Conservation (phyloP, 1,284 basidiomycete genomes). For the Melampsora americana region DNA sequence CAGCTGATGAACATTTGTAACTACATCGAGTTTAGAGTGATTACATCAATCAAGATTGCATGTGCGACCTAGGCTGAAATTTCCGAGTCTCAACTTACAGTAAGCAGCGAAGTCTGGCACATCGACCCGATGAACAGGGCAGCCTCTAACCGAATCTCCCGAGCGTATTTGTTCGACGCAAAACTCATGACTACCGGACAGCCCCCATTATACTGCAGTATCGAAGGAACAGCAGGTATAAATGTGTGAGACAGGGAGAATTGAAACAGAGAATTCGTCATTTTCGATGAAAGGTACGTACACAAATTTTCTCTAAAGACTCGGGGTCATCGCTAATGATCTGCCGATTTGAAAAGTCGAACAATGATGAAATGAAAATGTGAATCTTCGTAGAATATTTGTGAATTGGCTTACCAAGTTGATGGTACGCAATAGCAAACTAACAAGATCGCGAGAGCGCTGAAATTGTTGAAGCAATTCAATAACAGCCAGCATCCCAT, state of each 20-base stretch:
- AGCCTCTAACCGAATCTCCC: conserved; percentile 89
- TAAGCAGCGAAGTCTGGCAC: conserved; percentile 85
- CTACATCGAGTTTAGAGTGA: conserved; percentile 21
- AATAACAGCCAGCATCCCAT: conserved; percentile 89
- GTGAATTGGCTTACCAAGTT: conserved; percentile 66
- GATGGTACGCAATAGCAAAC: conserved; percentile 79
- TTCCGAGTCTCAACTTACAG: conserved; percentile 54
- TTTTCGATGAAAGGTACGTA: conserved; percentile 54
- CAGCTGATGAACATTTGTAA: conserved; percentile 98
- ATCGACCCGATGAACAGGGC: conserved; percentile 89
- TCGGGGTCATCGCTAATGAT: conserved; percentile 80
- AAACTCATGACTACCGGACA: conserved; percentile 62
- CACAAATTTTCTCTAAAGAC: conserved; percentile 89
- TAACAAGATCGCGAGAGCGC: conserved; percentile 72
- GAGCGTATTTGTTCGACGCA: conserved; percentile 87
- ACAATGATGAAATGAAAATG: neutral
- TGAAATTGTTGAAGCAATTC: conserved; percentile 79
- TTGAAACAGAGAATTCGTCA: conserved; percentile 22
- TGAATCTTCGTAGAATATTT: conserved; percentile 17
- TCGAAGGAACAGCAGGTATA: conserved; percentile 60
- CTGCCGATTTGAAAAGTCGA: conserved; percentile 57
- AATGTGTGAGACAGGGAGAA: neutral
- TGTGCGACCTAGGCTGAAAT: neutral
- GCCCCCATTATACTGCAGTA: conserved; percentile 56
- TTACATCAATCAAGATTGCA: neutral